phyloP scores from a whole-genome alignment of 208 protist species.

The Herpetomonas muscarum region DNA sequence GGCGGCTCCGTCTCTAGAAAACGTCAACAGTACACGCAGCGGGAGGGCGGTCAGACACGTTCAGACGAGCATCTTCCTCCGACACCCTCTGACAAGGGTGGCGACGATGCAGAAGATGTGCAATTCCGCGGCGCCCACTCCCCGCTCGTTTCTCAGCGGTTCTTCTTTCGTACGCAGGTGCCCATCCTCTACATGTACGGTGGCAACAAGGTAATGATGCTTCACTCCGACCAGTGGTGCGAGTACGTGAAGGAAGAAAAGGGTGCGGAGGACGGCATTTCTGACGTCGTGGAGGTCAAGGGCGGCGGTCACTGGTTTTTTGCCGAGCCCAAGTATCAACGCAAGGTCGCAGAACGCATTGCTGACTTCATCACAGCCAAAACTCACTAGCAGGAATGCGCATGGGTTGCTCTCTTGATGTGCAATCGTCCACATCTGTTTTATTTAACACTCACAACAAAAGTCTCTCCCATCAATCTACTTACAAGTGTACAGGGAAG shows the following conservation, averaged over 20 bases:
- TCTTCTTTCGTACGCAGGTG: constrained; percentile 47
- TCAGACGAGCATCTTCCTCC: too few relatives aligned
- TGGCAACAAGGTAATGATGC: constrained; percentile 35
- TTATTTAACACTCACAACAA: background rate
- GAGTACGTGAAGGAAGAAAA: constrained; percentile 49
- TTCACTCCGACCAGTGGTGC: constrained; percentile 62
- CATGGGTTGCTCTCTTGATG: background rate
- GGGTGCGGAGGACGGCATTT: constrained; percentile 50
- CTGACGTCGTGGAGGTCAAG: constrained; percentile 53
- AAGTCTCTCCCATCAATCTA: background rate
- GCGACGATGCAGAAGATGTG: too few relatives aligned
- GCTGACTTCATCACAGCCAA: constrained; percentile 37
- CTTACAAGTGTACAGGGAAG: background rate
- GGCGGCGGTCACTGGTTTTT: constrained; percentile 83
- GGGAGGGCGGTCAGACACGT: too few relatives aligned
- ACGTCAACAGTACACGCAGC: too few relatives aligned
- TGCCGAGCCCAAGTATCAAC: constrained; percentile 45
- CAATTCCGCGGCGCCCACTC: constrained; percentile 8
- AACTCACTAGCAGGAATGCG: too few relatives aligned
- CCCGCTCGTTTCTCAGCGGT: constrained; percentile 46
- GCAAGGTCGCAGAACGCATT: constrained; percentile 41
- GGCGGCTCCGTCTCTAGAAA: too few relatives aligned
- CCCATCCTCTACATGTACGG: constrained; percentile 78
- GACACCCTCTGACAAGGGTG: too few relatives aligned
- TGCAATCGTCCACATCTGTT: background rate